Conservation (phyloP, 495 filamentous ascomycete genomes). For the Chaetomidium leptoderma region DNA sequence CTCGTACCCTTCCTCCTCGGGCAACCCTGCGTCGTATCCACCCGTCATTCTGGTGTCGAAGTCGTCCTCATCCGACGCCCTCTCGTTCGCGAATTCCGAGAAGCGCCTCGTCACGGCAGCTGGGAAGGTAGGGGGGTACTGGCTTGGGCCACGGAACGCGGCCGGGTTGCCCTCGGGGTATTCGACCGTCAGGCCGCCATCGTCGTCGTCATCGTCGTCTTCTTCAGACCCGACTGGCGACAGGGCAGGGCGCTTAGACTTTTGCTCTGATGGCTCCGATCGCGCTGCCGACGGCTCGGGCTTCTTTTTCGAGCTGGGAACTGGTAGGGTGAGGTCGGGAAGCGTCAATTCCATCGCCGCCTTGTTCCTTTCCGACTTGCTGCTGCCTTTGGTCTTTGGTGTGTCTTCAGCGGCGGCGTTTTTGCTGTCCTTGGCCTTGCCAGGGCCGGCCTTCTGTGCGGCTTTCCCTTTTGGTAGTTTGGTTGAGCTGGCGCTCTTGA, state of each 20-base stretch:
- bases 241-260: conserved; percentile 20
- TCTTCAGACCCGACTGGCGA: conserved; percentile 33
- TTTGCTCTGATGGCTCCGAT: conserved; percentile 22
- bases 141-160: conserved; percentile 23
- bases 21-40: conserved; percentile 1
- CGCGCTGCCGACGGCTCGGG: conserved; percentile 10
- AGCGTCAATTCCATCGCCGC: conserved; percentile 24
- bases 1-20: conserved; percentile 12
- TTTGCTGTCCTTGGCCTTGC: conserved; percentile 19
- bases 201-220: conserved; percentile 45
- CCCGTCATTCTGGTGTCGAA: conserved; percentile 25
- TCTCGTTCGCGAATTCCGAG: conserved; percentile 36
- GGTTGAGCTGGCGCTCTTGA: conserved; percentile 14
- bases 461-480: conserved; percentile 22
- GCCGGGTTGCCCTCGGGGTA: conserved; percentile 39
- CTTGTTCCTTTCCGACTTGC: conserved; percentile 19
- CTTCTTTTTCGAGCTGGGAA: background rate
- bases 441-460: conserved; percentile 21
- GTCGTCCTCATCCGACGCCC: conserved; percentile 35
- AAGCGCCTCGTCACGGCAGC: conserved; percentile 35
- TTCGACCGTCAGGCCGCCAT: conserved; percentile 43
- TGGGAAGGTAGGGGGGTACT: conserved; percentile 37
- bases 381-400: conserved; percentile 11
- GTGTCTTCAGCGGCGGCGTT: conserved; percentile 15
- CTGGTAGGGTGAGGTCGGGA: conserved; percentile 13